These are phyloP conservation scores for Elasticomyces elasticus DNA, from an alignment of 495 filamentous ascomycete species.

Conservation along the genomic window DNA sequence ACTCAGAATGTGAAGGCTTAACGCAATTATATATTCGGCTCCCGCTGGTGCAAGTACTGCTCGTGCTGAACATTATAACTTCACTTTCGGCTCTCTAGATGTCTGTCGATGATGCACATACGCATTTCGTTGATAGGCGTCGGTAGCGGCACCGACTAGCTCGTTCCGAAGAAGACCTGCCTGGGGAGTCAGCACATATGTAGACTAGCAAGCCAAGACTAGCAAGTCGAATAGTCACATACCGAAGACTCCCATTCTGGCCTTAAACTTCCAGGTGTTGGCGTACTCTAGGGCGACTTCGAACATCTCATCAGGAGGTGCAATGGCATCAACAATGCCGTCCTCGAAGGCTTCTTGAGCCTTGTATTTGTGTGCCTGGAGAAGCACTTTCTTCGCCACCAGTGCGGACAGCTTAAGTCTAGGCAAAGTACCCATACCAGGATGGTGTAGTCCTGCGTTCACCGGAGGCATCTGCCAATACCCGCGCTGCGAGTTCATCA, in stretches of 20 bases:
- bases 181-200: background rate
- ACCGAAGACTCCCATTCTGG: constrained; percentile 41
- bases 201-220: background rate
- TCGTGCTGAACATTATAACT: background rate
- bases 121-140: constrained; percentile 23
- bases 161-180: constrained; percentile 35
- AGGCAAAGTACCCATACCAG: constrained; percentile 39
- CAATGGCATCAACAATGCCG: constrained; percentile 40
- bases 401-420: constrained; percentile 37
- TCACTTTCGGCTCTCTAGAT: constrained; percentile 1
- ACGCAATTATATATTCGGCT: too few relatives aligned
- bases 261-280: constrained; percentile 34
- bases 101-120: constrained; percentile 7
- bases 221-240: background rate
- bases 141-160: constrained; percentile 39
- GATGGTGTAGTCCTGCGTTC: constrained; percentile 40
- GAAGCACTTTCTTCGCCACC: constrained; percentile 39
- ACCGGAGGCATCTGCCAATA: constrained; percentile 42
- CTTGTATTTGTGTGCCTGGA: constrained; percentile 42
- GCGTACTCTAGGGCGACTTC: constrained; percentile 33
- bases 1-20: background rate
- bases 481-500: constrained; percentile 41
- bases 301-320: constrained; percentile 38
- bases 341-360: constrained; percentile 38
- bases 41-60: too few relatives aligned